phyloP scores from a whole-genome alignment of 345 rosid genomes.

The Gossypium stocksii region DNA sequence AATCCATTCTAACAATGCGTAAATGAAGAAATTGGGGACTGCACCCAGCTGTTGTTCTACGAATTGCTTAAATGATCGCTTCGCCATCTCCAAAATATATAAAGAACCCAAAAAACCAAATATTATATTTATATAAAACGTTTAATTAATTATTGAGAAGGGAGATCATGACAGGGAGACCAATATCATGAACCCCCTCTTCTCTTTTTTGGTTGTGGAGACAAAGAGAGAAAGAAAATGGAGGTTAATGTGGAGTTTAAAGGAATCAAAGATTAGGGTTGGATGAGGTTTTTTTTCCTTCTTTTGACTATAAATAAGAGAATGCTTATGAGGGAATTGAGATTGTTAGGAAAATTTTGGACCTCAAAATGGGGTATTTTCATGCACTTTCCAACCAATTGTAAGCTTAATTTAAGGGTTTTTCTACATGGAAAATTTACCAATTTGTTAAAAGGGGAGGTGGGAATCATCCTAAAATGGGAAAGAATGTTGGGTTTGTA shows the following conservation, averaged over 20 bases:
- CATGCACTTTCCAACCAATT: neutral
- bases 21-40: conserved; percentile 53
- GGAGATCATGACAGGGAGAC: conserved; percentile 51
- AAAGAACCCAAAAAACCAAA: neutral
- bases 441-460: conserved; percentile 16
- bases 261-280: conserved; percentile 16
- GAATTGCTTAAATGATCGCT: conserved; percentile 51
- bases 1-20: conserved; percentile 72
- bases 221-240: conserved; percentile 9
- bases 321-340: neutral
- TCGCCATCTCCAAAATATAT: conserved; percentile 34
- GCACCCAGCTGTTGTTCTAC: conserved; percentile 75
- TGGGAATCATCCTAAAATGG: neutral
- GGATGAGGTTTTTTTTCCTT: conserved; percentile 14
- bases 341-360: neutral
- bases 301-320: conserved; percentile 1
- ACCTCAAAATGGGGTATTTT: neutral
- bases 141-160: conserved; percentile 6
- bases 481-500: neutral
- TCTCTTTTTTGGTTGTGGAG: neutral
- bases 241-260: conserved; percentile 12
- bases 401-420: conserved; percentile 4
- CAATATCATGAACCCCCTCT: conserved; percentile 29
- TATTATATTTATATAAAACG: no score
- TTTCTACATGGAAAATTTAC: conserved; percentile 21